These are phyloP conservation scores for Cordyceps cicadae DNA, from an alignment of 2,329 filamentous ascomycete genomes.

Conservation along the genomic window DNA sequence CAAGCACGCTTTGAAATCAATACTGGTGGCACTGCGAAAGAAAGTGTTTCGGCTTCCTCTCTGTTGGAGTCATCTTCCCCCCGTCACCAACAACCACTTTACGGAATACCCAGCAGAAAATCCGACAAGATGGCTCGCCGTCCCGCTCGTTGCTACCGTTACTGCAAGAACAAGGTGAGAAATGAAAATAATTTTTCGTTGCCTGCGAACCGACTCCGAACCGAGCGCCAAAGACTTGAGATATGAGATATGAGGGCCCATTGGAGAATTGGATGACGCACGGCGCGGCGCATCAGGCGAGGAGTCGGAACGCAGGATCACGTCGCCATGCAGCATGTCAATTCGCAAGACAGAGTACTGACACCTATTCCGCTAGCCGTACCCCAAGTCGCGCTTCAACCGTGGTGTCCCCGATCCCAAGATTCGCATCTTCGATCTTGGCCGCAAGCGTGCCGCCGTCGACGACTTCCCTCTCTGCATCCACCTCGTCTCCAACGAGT, in stretches of 20 bases:
- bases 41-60: constrained; percentile 14
- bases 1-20: constrained; percentile 48
- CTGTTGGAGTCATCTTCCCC: constrained; percentile 21
- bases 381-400: constrained; percentile 99
- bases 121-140: constrained; percentile 95
- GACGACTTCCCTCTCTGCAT: constrained; percentile 99
- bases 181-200: constrained; percentile 12
- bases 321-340: background rate
- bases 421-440: constrained; percentile 97
- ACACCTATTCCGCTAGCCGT: constrained; percentile 53
- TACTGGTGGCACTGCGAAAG: constrained; percentile 17
- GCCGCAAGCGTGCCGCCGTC: constrained; percentile 96
- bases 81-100: constrained; percentile 28
- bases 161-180: constrained; percentile 99
- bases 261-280: background rate
- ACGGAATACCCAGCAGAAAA: constrained; percentile 35
- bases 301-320: background rate
- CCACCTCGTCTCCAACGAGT: constrained; percentile 99
- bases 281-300: background rate
- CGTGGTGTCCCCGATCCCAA: constrained; percentile 85
- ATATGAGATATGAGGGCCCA: background rate
- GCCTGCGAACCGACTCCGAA: constrained; percentile 13
- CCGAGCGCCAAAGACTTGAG: background rate
- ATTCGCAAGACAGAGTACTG: constrained; percentile 10
- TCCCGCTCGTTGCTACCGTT: constrained; percentile 99